phyloP scores from a whole-genome alignment of 2,329 filamentous ascomycete species.

The Polychaeton citri region DNA sequence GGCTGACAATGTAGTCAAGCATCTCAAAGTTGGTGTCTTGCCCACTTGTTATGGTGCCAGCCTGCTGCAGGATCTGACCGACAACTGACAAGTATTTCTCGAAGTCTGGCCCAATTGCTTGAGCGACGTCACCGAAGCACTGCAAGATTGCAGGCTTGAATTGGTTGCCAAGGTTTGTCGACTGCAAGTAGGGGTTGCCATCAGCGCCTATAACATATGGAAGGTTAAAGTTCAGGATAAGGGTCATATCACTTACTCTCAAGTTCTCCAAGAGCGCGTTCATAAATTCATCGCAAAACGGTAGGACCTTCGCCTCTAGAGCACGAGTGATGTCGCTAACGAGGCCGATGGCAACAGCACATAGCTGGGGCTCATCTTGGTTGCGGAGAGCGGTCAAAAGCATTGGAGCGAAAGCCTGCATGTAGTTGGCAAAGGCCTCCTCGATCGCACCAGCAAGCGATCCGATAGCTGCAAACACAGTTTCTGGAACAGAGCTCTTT shows the following conservation, averaged over 20 bases:
- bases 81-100: conserved; percentile 89
- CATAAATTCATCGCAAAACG: conserved; percentile 96
- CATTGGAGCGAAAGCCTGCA: conserved; percentile 88
- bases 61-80: conserved; percentile 86
- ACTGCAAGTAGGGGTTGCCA: conserved; percentile 47
- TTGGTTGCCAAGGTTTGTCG: conserved; percentile 77
- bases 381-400: conserved; percentile 89
- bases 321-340: conserved; percentile 94
- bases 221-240: too few species aligned
- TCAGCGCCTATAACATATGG: too few species aligned
- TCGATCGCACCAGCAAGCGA: conserved; percentile 84
- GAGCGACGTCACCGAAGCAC: conserved; percentile 94
- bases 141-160: conserved; percentile 97
- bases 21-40: conserved; percentile 76
- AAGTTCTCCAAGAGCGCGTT: conserved; percentile 92
- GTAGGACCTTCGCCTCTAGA: conserved; percentile 77
- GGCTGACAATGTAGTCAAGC: conserved; percentile 88
- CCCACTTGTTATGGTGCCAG: conserved; percentile 65
- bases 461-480: conserved; percentile 82
- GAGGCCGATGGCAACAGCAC: conserved; percentile 92
- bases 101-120: conserved; percentile 82
- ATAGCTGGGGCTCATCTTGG: conserved; percentile 86
- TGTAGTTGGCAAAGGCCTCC: conserved; percentile 90
- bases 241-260: conserved; percentile 46
- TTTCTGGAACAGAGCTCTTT: conserved; percentile 91